phyloP scores from a whole-genome alignment of 202 grass and related monocot species.

The Setaria italica region DNA sequence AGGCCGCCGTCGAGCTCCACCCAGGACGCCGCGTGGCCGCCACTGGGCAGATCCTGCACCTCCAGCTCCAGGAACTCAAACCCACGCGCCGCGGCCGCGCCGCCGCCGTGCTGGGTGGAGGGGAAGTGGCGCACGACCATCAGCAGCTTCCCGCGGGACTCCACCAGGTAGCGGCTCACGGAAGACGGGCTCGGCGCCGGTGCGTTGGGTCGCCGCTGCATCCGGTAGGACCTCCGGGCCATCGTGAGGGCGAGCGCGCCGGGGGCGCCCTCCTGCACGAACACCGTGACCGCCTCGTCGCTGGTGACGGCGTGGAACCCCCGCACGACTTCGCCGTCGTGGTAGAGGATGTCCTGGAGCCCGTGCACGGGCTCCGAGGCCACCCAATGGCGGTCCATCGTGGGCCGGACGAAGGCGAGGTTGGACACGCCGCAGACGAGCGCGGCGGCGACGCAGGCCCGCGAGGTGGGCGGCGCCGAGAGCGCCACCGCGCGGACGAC shows the following conservation, averaged over 20 bases:
- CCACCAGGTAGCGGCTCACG: not conserved
- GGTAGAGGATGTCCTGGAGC: constrained; percentile 8
- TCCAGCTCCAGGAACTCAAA: constrained; percentile 1
- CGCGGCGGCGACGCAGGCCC: not conserved
- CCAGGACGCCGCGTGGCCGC: not conserved
- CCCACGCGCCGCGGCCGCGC: not conserved
- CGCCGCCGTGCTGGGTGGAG: not conserved
- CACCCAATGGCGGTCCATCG: not conserved
- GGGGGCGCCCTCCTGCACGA: not conserved
- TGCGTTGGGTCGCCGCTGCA: not conserved
- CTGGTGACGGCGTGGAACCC: not conserved
- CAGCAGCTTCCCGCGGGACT: constrained; percentile 1
- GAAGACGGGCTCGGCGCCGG: not conserved
- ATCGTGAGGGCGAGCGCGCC: not conserved
- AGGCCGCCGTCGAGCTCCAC: constrained; percentile 8
- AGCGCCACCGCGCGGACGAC: constrained; percentile 2
- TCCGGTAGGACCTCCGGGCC: not conserved
- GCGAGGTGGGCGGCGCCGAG: constrained; percentile 7
- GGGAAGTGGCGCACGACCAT: not conserved
- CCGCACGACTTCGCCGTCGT: not conserved
- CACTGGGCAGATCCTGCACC: not conserved
- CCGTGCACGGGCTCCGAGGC: not conserved
- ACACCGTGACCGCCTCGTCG: not conserved
- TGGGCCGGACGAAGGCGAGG: not conserved
- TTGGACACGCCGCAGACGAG: not conserved